Evolutionary conservation across 1,139 yeast genomes (phyloP), one percentile per base, ranked within the genome.

Genomic region (Geotrichum fermentans): DNA sequence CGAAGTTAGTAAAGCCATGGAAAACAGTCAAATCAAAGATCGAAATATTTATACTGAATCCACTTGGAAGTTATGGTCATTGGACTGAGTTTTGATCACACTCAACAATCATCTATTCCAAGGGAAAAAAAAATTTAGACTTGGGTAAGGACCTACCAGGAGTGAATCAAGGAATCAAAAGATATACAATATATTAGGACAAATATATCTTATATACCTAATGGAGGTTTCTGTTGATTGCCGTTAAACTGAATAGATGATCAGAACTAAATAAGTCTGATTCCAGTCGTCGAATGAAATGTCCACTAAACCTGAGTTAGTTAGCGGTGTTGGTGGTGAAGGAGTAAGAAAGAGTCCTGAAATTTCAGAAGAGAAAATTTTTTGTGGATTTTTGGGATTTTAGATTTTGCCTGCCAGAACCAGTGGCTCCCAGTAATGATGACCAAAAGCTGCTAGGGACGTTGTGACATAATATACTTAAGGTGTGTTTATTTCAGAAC

Each of bases 301-400:
- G 24, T 32, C 44, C 44, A 41, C 44, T 34, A 32, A 32, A 41
- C 44, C 44, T 11, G 24, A 36, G 13, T 38, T 38, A 21, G 17
- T 37, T 41, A 38, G 44, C 32, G 29, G 38, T 40, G 26, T 7
- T 10, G 43, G 43, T 40, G 35, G 13, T 32, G 44, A 22, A 8
- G 33, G 14, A 24, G 22, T 28, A 16, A 21, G 41, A 18, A 21
- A 41, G 43, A 29, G 18, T 30, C 36, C 38, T 41, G 37, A 18
- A 41, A 18, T 32, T 41, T 41, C 24, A 21, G 28, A 41, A 30
- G 18, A 17, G 5, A 41, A 41, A 21, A 4, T 6, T 40, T 41
- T 41, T 24, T 39, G 42, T 24, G 34, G 2, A 6, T 29, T 8
- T 3, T 20, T 40, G 28, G 28, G n/a, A n/a, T n/a, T n/a, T n/a